Percentiles rank a stretch among this genome's conserved stretches.
Conservation (phyloP, 805 yeast genomes). For the Candida anglica region DNA sequence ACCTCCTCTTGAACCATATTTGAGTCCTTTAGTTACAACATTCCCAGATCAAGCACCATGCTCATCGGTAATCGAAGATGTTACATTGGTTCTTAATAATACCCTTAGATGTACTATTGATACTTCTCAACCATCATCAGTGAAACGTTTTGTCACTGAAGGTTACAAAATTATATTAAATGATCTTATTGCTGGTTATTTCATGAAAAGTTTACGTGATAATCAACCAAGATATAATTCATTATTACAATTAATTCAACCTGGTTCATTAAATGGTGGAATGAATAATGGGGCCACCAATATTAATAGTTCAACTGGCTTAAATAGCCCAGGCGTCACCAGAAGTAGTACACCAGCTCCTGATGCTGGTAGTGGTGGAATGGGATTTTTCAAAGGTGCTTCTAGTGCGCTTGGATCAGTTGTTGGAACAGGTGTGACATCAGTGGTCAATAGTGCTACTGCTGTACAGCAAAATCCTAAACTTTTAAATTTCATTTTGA, state of each 20-base stretch:
- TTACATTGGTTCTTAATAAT: slow-evolving; percentile 67
- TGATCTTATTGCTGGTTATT: slow-evolving; percentile 56
- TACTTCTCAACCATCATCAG: slow-evolving; percentile 61
- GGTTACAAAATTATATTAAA: slow-evolving; percentile 57
- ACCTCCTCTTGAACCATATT: slow-evolving; percentile 47
- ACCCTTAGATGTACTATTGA: slow-evolving; percentile 63
- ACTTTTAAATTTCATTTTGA: slow-evolving; percentile 57
- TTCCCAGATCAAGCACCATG: slow-evolving; percentile 61
- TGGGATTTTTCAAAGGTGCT: slow-evolving; percentile 42
- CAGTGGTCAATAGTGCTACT: slow-evolving; percentile 19
- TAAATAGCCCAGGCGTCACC: slow-evolving; percentile 19
- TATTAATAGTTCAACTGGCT: slow-evolving; percentile 7
- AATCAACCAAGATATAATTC: slow-evolving; percentile 40
- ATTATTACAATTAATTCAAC: slow-evolving; percentile 16
- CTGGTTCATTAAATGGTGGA: no score
- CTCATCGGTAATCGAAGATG: slow-evolving; percentile 84
- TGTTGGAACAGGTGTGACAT: slow-evolving; percentile 23
- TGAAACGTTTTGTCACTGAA: slow-evolving; percentile 51
- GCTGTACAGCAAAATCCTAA: slow-evolving; percentile 32
- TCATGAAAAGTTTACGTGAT: slow-evolving; percentile 30
- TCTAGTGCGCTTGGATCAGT: slow-evolving; percentile 42
- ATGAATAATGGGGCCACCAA: no score
- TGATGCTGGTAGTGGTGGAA: slow-evolving; percentile 17
- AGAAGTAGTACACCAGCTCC: slow-evolving; percentile 31
- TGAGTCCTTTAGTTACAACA: slow-evolving; percentile 10